Base-by-base conservation (phyloP, 768 basidiomycete genomes). In the Butyriboletus loyo region DNA sequence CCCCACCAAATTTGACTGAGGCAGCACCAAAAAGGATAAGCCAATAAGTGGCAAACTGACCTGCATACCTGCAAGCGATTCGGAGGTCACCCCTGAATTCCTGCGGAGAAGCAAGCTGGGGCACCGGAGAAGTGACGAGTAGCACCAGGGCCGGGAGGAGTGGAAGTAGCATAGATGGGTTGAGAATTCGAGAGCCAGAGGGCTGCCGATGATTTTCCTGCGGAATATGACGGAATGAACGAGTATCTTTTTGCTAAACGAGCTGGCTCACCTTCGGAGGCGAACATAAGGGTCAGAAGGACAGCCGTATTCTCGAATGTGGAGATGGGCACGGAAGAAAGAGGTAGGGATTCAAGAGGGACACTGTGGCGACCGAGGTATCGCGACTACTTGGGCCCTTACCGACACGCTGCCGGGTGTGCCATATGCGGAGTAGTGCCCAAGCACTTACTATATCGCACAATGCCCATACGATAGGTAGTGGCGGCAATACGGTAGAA, bases 271-370 rank as follows among this genome's bases (percentile, higher is more conserved):
- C 91, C 82, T 75, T 79, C 72, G 32, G 82, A 76, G 1, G 89
- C 90, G 59, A 84, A 85, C 75, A 84, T 80, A 36, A 97, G 67
- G 4, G 86, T 62, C 1, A 87, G 60, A 2, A 96, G 73, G 25
- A 84, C 72, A 7, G 91, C 68, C 1, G 85, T 75, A 65, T 91
- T 96, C 63, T 96, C 92, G 15, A 98, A 73, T 2, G 84, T 80
- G 0, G 92, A 87, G 0, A 91, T 92, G 0, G 95, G 95, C 10
- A 85, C 0, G 93, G 83, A 1, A 93, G 74, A 51, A 96, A 68
- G 8, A 89, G 70, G 67, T 97, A 97, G 3, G 96, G 96, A 59
- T 98, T 97, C 44, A 95, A 68, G 21, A 97, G 80, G 70, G 88
- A 95, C 42, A 81, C 69, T 9, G 83, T 76, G n/a, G 81, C 85